Percentiles rank a stretch among this genome's conserved stretches.
Conservation (phyloP, 495 filamentous ascomycete genomes). For the Pyrenula aspistea region DNA sequence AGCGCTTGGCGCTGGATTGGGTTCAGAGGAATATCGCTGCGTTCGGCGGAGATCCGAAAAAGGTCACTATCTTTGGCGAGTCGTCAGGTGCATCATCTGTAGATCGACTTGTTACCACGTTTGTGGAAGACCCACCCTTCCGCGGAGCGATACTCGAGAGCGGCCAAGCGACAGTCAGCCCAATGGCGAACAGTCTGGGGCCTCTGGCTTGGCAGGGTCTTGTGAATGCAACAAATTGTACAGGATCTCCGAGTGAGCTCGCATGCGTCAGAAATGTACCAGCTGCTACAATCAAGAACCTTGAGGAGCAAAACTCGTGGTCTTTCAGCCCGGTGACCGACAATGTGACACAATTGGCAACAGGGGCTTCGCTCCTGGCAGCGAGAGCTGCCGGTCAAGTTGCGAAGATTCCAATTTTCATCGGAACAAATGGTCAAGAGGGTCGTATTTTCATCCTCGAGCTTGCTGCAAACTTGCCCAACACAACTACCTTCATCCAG, state of each 20-base stretch:
- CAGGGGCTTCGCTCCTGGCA: neutral
- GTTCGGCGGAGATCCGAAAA: constrained; percentile 21
- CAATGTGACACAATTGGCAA: constrained; percentile 3
- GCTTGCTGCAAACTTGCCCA: constrained; percentile 3
- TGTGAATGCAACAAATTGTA: constrained; percentile 4
- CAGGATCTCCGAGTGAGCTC: neutral
- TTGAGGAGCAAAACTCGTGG: neutral
- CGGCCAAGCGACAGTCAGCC: constrained; percentile 5
- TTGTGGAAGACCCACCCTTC: constrained; percentile 10
- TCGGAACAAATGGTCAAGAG: constrained; percentile 12
- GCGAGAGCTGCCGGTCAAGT: neutral
- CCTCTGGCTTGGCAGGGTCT: constrained; percentile 7
- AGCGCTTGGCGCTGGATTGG: constrained; percentile 25
- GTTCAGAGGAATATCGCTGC: constrained; percentile 17
- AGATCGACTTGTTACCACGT: constrained; percentile 6
- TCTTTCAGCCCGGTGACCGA: constrained; percentile 3
- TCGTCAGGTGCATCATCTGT: constrained; percentile 15
- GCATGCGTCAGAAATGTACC: constrained; percentile 1
- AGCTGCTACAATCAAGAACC: neutral
- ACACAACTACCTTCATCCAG: neutral
- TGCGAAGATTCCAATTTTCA: constrained; percentile 11
- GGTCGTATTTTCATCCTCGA: constrained; percentile 4
- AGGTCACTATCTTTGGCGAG: constrained; percentile 11
- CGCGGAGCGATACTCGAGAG: constrained; percentile 18
- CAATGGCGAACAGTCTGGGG: neutral